Base-by-base conservation (phyloP, 495 filamentous ascomycete genomes). In the Penicillium ucsense region DNA sequence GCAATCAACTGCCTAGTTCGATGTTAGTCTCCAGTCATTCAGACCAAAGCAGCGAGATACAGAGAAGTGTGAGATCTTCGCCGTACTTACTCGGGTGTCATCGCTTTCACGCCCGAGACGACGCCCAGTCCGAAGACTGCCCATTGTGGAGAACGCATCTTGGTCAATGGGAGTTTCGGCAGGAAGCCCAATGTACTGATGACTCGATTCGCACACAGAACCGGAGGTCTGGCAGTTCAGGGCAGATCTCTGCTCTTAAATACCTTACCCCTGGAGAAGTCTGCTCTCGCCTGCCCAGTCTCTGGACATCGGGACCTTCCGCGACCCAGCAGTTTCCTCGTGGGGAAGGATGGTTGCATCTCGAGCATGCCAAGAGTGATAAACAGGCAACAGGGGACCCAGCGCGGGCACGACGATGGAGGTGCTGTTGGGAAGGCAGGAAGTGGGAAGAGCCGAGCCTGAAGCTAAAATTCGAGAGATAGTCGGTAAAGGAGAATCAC, bases 1-100 rank as follows among this genome's bases (percentile, higher is more conserved):
- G 64, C 50, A 37, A 70, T 59, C 12, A 70, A 41, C 31, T 58
- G 49, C 45, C 65, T 68, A 37, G 8, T 38, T 30, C 30, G 35
- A 7, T 6, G 31, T 53, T 45, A 49, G 41, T 10, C 20, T 20
- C 2, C 20, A 20, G 20, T 20, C 20, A 20, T 20, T 20, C 20
- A 20, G 20, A 20, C 20, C 20, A 20, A 20, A 20, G 20, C 2
- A 1, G 20, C 20, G 20, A 20, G 20, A 20, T 2, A 20, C 20
- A 20, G 20, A 20, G 20, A 20, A 1, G 20, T 20, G 20, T 2
- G 20, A 20, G 20, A 20, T 20, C 20, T 20, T 20, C 20, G 20
- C 20, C 20, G 38, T 6, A 47, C 51, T 50, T 5, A 59, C 56
- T 59, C 47, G 0, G 56, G 56, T 30, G 53, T 53, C 35, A 59